phyloP scores from a whole-genome alignment of 495 filamentous ascomycete species.

The Trichoderma erinaceum region DNA sequence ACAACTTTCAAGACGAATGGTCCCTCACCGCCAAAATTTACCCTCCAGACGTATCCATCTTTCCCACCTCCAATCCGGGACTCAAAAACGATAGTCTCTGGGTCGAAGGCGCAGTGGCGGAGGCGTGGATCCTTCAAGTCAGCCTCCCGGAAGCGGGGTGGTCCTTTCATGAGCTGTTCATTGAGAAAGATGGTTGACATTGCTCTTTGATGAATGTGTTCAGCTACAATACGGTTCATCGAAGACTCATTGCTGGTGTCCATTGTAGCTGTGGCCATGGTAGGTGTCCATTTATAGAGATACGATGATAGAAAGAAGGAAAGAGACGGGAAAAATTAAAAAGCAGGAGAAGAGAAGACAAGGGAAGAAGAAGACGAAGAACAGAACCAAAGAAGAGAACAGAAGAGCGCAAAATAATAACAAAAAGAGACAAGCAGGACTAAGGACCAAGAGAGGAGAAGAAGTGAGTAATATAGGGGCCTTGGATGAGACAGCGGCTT shows the following conservation, averaged over 20 bases:
- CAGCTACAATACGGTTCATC: neutral
- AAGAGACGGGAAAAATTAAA: neutral
- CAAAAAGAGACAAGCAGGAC: neutral
- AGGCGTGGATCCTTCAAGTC: neutral
- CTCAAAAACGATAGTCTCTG: neutral
- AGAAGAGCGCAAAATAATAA: neutral
- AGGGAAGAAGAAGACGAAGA: neutral
- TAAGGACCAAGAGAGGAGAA: neutral
- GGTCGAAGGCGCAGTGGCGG: constrained; percentile 6
- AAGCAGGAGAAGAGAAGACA: neutral
- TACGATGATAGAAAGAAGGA: neutral
- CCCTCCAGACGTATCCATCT: constrained; percentile 13
- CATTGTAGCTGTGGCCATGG: neutral
- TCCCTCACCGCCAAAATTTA: constrained; percentile 8
- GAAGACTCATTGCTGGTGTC: neutral
- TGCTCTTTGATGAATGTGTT: neutral
- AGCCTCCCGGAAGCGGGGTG: neutral
- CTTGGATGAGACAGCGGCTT: constrained; percentile 1
- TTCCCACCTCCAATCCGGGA: neutral
- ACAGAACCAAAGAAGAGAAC: neutral
- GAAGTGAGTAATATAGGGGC: neutral
- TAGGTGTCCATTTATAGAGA: neutral
- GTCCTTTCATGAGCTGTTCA: neutral
- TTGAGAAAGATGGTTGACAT: neutral
- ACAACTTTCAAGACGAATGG: constrained; percentile 14